Conservation (phyloP, 2,329 filamentous ascomycete genomes). For the Acephala macrosclerotiorum region DNA sequence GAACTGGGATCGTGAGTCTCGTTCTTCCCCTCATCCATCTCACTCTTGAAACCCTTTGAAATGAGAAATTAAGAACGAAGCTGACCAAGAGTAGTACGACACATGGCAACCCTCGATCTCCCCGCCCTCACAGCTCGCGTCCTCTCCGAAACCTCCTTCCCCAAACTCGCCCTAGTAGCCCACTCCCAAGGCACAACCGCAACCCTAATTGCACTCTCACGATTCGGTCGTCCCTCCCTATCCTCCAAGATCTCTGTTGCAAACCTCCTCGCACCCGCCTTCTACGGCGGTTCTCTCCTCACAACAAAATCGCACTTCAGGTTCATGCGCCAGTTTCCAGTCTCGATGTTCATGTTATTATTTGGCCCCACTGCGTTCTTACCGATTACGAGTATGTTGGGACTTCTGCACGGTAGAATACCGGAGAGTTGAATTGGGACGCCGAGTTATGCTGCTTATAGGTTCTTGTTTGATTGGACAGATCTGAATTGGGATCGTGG, state of each 20-base stretch:
- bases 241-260: constrained; percentile 86
- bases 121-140: constrained; percentile 82
- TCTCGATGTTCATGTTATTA: constrained; percentile 76
- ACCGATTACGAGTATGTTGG: constrained; percentile 76
- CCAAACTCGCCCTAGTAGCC: constrained; percentile 80
- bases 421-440: background rate
- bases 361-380: constrained; percentile 95
- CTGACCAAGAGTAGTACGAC: constrained; percentile 57
- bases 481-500: constrained; percentile 85
- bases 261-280: constrained; percentile 87
- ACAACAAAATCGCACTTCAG: constrained; percentile 83
- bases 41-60: background rate
- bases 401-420: constrained; percentile 76
- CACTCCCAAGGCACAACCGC: constrained; percentile 93
- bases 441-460: constrained; percentile 84
- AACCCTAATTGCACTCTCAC: constrained; percentile 85
- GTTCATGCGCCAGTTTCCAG: constrained; percentile 83
- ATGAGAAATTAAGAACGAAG: background rate
- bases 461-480: constrained; percentile 86
- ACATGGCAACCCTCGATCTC: constrained; percentile 90
- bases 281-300: constrained; percentile 85
- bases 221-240: constrained; percentile 85
- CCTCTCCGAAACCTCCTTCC: constrained; percentile 80
- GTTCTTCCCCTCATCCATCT: background rate
- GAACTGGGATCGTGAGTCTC: constrained; percentile 77